Base-by-base conservation (phyloP, 176 grass and related monocot species). In the Zea luxurians region DNA sequence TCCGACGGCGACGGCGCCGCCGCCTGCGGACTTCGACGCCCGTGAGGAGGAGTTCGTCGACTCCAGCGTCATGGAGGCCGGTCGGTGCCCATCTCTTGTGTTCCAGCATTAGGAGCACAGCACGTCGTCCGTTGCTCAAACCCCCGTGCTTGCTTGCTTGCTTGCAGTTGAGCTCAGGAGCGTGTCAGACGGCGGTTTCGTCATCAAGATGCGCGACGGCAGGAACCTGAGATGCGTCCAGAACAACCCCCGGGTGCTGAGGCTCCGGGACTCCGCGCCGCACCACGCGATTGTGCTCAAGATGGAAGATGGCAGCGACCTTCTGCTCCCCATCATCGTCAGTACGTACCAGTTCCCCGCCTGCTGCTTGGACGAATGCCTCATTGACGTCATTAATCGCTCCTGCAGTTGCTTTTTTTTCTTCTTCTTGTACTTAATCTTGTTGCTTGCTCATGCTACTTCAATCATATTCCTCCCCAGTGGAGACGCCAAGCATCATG, bases 261-360 rank as follows among this genome's bases (percentile, higher is more conserved):
- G 85, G 48, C 61, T 92, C n/a, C 89, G 83, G 55, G 89, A 98
- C 66, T 90, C 91, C 50, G 84, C 81, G 1, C 92, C 96, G 44
- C 84, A 98, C 73, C 92, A 93, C 20, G 96, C 88, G 70, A 95
- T 98, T 21, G 96, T 98, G 70, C 70, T 98, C 59, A 98, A 98
- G 67, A 95, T 94, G 91, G 95, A 98, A 73, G 95, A 98, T 82
- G 96, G 96, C 64, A 98, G 91, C 59, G 74, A 84, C 65, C 86
- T 98, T 79, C 80, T 98, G 63, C 92, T 98, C 18, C 96, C 96
- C 5, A 95, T 98, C 81, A 92, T 94, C 71, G 96, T 98, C 63
- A 89, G 92, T 94, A 92, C 41, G 92, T 89, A 82, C 62, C 40
- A 50, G 9, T 66, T 82, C 15, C 71, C 48, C 12, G 10, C 18